Conservation (phyloP, 164 flowering plant genomes). For the Sedum album region DNA sequence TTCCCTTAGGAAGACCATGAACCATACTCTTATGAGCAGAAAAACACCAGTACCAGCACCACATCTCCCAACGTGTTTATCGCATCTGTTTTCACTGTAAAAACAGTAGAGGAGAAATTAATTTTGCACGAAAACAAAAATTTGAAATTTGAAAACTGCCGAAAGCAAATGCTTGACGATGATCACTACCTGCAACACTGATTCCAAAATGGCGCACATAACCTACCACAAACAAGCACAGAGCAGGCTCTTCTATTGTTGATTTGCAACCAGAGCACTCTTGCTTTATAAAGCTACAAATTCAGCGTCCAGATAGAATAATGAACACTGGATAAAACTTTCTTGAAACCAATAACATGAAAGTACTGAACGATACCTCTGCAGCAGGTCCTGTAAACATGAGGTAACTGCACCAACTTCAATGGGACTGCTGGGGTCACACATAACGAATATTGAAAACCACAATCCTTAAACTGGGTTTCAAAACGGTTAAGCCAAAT, state of each 20-base stretch:
- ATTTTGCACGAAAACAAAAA: neutral
- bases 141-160: neutral
- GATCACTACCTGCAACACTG: slow-evolving; percentile 84
- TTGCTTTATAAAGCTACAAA: slow-evolving; percentile 78
- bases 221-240: slow-evolving; percentile 84
- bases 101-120: slow-evolving; percentile 4
- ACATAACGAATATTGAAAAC: slow-evolving; percentile 21
- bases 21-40: slow-evolving; percentile 64
- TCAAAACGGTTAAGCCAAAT: slow-evolving; percentile 64
- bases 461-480: slow-evolving; percentile 26
- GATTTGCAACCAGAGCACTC: slow-evolving; percentile 51
- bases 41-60: slow-evolving; percentile 93
- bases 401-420: slow-evolving; percentile 71
- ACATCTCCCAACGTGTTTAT: slow-evolving; percentile 63
- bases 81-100: slow-evolving; percentile 58
- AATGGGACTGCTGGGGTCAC: slow-evolving; percentile 70
- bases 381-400: slow-evolving; percentile 81
- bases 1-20: neutral
- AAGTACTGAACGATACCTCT: slow-evolving; percentile 41
- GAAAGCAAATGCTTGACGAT: neutral
- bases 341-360: neutral
- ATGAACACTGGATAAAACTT: neutral
- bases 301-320: neutral
- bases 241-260: slow-evolving; percentile 52
- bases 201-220: slow-evolving; percentile 73